Conservation (phyloP, 2,329 filamentous ascomycete genomes). For the Paracoccidioides brasiliensis region DNA sequence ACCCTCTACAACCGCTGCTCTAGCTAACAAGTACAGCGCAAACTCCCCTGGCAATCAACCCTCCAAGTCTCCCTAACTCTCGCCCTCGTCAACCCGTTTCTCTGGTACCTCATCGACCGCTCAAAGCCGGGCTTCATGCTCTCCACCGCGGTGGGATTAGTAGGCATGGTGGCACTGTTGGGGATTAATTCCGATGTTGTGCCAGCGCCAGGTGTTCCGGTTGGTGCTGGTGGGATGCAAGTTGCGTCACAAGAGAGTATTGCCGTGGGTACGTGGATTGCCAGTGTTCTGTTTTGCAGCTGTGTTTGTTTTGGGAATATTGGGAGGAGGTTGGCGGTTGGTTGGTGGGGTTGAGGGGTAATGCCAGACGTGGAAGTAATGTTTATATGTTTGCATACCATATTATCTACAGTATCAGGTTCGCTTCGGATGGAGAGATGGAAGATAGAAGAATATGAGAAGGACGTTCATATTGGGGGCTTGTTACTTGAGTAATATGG, state of each 20-base stretch:
- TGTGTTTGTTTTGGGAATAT: slow-evolving; percentile 95
- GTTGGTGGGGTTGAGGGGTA: background rate
- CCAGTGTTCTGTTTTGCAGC: slow-evolving; percentile 88
- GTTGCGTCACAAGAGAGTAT: slow-evolving; percentile 39
- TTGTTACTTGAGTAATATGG: too few species aligned
- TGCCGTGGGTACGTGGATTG: slow-evolving; percentile 68
- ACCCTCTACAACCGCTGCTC: background rate
- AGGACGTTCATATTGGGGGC: too few species aligned
- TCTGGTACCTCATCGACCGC: slow-evolving; percentile 95
- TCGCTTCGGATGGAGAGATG: background rate
- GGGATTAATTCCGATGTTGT: slow-evolving; percentile 66
- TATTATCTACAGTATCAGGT: background rate
- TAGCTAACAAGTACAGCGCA: slow-evolving; percentile 44
- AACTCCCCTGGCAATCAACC: slow-evolving; percentile 84
- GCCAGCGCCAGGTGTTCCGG: slow-evolving; percentile 34
- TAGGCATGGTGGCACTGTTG: slow-evolving; percentile 61
- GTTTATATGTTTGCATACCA: too few species aligned
- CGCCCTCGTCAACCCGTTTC: slow-evolving; percentile 76
- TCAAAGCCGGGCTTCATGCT: slow-evolving; percentile 73
- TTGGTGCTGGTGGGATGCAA: slow-evolving; percentile 14
- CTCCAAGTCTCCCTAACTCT: slow-evolving; percentile 86
- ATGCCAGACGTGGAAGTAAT: too few species aligned
- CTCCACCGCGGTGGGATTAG: slow-evolving; percentile 57
- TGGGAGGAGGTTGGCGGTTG: slow-evolving; percentile 52
- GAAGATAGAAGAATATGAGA: background rate